Evolutionary conservation across 2,329 filamentous ascomycete genomes (phyloP).

Genomic region (Cercospora sp.): DNA sequence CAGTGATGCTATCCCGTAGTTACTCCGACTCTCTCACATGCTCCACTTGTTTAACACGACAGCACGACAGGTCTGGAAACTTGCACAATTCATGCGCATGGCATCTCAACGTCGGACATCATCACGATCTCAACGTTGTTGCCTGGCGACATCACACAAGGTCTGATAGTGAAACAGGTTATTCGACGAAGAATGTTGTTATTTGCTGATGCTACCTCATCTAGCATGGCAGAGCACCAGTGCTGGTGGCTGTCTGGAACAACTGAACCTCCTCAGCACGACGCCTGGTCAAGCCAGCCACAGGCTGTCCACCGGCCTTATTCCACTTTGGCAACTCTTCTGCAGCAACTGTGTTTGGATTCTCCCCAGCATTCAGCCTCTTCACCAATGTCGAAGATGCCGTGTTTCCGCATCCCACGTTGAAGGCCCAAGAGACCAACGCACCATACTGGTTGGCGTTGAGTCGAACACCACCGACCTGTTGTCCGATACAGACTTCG

Average conservation of each 20-base stretch:
- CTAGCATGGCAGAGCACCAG: conserved; percentile 15
- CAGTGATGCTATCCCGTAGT: conserved; percentile 7
- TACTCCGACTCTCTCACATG: conserved; percentile 1
- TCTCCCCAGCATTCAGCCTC: conserved; percentile 16
- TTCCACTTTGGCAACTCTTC: conserved; percentile 20
- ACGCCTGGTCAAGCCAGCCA: conserved; percentile 12
- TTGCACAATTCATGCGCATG: not conserved
- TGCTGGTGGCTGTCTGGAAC: conserved; percentile 15
- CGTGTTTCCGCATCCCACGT: conserved; percentile 20
- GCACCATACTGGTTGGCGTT: conserved; percentile 20
- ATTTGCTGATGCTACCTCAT: conserved; percentile 2
- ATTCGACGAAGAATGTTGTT: not conserved
- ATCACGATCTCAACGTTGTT: conserved; percentile 6
- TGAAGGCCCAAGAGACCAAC: conserved; percentile 20
- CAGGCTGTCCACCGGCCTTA: conserved; percentile 13
- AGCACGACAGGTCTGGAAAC: not conserved
- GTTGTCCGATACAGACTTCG: conserved; percentile 14
- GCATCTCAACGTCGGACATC: not conserved
- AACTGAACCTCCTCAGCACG: conserved; percentile 15
- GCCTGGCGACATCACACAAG: conserved; percentile 2
- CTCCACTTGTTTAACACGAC: not conserved
- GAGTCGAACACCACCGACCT: conserved; percentile 12
- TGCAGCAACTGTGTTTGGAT: conserved; percentile 14
- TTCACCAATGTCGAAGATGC: conserved; percentile 15
- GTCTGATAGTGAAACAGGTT: not conserved